Percentiles rank a stretch among this genome's conserved stretches.
phyloP scores from a whole-genome alignment of 345 rosid species.

The Rubroshorea leprosula region DNA sequence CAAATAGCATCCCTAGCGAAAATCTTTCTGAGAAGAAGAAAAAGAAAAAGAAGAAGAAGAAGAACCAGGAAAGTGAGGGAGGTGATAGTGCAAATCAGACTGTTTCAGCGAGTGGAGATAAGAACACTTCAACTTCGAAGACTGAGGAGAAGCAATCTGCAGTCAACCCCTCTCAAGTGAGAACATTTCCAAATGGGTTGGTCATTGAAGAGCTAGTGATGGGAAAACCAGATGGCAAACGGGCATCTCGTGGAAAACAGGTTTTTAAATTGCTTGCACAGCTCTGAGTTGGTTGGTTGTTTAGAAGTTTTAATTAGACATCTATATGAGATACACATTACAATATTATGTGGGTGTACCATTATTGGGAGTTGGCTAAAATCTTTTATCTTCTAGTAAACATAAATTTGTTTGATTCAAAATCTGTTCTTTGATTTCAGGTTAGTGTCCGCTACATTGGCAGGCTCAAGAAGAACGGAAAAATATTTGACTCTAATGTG shows the following conservation, averaged over 20 bases:
- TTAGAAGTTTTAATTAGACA: too few relatives aligned
- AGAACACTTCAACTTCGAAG: conserved; percentile 24
- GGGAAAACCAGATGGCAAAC: conserved; percentile 89
- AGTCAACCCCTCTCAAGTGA: conserved; percentile 51
- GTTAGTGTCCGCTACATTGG: conserved; percentile 76
- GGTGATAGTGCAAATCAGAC: conserved; percentile 19
- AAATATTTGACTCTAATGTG: conserved; percentile 77
- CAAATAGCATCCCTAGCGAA: conserved; percentile 25
- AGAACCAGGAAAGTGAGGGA: conserved; percentile 39
- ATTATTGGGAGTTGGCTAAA: not conserved
- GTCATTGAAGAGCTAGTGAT: conserved; percentile 72
- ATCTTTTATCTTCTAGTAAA: not conserved
- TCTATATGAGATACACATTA: too few relatives aligned
- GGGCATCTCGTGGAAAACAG: conserved; percentile 77
- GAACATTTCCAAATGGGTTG: conserved; percentile 80
- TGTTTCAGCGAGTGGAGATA: conserved; percentile 25
- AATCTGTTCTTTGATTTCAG: conserved; percentile 36
- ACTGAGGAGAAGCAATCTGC: conserved; percentile 30
- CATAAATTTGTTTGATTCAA: not conserved
- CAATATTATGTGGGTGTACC: not conserved
- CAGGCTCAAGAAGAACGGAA: conserved; percentile 85
- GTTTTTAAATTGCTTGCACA: conserved; percentile 23
- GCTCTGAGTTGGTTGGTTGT: conserved; percentile 7
- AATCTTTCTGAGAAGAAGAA: conserved; percentile 30
- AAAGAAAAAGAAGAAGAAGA: conserved; percentile 53